phyloP scores from a whole-genome alignment of 257 asterid species.

The Buddleja alternifolia region DNA sequence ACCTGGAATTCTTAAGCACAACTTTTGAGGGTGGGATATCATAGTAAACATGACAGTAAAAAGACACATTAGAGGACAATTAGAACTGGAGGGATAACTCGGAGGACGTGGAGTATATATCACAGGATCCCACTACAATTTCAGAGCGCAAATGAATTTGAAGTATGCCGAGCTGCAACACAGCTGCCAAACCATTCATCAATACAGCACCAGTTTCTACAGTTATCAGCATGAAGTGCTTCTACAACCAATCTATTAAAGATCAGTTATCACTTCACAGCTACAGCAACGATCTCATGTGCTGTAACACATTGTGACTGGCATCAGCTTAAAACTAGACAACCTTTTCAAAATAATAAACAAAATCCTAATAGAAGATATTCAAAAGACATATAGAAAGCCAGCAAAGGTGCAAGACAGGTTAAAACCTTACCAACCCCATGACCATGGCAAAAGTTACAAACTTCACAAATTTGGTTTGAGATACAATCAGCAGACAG shows the following conservation, averaged over 20 bases:
- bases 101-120: too few relatives aligned
- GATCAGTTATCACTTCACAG: conserved; percentile 43
- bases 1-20: too few relatives aligned
- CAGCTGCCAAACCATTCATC: conserved; percentile 51
- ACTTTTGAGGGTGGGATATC: too few relatives aligned
- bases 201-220: conserved; percentile 49
- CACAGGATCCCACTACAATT: too few relatives aligned
- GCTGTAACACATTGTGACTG: conserved; percentile 47
- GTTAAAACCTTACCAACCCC: conserved; percentile 29
- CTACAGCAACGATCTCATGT: conserved; percentile 55
- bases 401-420: not conserved
- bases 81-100: too few relatives aligned
- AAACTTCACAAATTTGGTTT: conserved; percentile 18
- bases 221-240: conserved; percentile 48
- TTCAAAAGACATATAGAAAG: not conserved
- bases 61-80: too few relatives aligned
- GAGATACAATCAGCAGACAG: conserved; percentile 29
- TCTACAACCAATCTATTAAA: conserved; percentile 50
- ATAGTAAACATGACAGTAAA: too few relatives aligned
- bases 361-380: conserved; percentile 5
- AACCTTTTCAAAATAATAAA: not conserved
- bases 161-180: conserved; percentile 41
- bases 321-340: conserved; percentile 39
- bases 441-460: not conserved
- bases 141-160: too few relatives aligned